phyloP scores from a whole-genome alignment of 371 early-diverging fungal species.

The Sporodiniella umbellata region DNA sequence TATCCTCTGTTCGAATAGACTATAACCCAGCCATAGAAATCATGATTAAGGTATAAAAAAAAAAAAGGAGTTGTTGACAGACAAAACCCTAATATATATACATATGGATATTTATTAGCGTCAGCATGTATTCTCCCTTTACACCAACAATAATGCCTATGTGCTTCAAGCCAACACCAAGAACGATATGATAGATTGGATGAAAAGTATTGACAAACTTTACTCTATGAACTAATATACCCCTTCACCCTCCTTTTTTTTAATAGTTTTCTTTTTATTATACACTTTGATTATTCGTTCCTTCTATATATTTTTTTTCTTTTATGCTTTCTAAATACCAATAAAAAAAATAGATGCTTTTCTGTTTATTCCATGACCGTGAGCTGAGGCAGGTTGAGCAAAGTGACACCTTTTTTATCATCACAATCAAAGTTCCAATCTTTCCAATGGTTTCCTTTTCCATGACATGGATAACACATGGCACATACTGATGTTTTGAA shows the following conservation, averaged over 20 bases:
- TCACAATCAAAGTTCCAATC: constrained; percentile 62
- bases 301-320: constrained; percentile 1
- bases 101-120: constrained; percentile 42
- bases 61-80: background rate
- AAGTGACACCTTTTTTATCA: constrained; percentile 52
- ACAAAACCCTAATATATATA: background rate
- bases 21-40: constrained; percentile 58
- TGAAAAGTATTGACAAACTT: constrained; percentile 61
- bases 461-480: constrained; percentile 57
- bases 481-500: constrained; percentile 44
- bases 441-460: constrained; percentile 56
- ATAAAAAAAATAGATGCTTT: background rate
- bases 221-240: constrained; percentile 25
- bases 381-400: constrained; percentile 27
- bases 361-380: constrained; percentile 33
- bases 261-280: constrained; percentile 6
- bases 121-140: constrained; percentile 70
- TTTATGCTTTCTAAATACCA: constrained; percentile 7
- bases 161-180: constrained; percentile 66
- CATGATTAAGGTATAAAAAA: constrained; percentile 38
- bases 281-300: background rate
- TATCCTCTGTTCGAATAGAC: constrained; percentile 65
- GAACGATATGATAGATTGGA: constrained; percentile 75
- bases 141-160: constrained; percentile 72
- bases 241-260: background rate